Base-by-base conservation (phyloP, 2,329 filamentous ascomycete genomes). In the Monilinia vaccinii-corymbosi region DNA sequence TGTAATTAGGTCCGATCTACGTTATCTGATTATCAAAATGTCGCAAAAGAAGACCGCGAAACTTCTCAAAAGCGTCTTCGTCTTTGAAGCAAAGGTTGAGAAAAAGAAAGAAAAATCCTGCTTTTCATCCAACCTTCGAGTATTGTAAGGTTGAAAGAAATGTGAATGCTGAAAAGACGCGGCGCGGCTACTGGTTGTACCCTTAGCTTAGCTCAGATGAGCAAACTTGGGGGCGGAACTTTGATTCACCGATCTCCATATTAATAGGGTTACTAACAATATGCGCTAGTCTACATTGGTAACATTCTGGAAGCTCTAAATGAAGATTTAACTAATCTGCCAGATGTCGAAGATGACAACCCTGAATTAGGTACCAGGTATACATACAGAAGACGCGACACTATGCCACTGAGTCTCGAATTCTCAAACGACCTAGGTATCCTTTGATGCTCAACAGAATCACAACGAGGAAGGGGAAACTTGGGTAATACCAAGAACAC, bases 401-500 rank as follows among this genome's bases (percentile, higher is more conserved):
- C 32, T 55, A 55, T 55, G 51, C 51, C 14, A 55, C 7, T 55
- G 51, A 13, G 4, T 44, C 13, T 55, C 28, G n/a, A 55, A 44
- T 11, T 34, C 40, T 42, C 40, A 55, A 55, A 44, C 10, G 23
- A 36, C 34, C 34, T 36, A 14, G 34, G 34, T 36, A 55, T 44
- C 31, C 28, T 32, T 44, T 38, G 14, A 53, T 53, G 40, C 44
- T 44, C 51, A 53, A 55, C 45, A 55, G 18, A 44, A 44, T 44
- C 28, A 58, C 40, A 58, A 58, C 45, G 32, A 34, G 47, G 44
- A 44, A 53, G 56, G 49, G 21, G 31, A 23, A 25, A 38, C 28
- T 46, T 59, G 50, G 32, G 28, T 42, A 32, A 38, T 16, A 42
- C 34, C 47, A 58, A 51, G 57, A 38, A 60, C 42, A 60, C 40